Conservation (phyloP, 306 rosid species). For the Albizia julibrissin region DNA sequence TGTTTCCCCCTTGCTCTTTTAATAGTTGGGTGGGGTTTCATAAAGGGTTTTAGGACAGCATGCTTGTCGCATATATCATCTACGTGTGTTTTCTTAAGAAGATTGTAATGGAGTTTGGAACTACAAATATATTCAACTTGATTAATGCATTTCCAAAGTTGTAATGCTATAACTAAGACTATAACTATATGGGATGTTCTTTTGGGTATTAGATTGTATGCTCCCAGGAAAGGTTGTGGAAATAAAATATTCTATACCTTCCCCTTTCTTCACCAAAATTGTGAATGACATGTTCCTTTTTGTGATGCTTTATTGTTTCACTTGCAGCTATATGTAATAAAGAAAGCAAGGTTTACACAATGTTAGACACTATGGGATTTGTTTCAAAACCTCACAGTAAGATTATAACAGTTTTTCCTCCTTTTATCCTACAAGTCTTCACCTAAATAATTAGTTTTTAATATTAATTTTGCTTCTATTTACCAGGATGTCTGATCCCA, state of each 20-base stretch:
- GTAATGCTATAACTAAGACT: slow-evolving; percentile 6
- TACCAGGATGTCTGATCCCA: slow-evolving; percentile 84
- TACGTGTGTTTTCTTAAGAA: slow-evolving; percentile 12
- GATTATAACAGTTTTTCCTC: slow-evolving; percentile 32
- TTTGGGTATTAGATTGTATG: slow-evolving; percentile 21
- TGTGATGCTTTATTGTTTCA: slow-evolving; percentile 43
- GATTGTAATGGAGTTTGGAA: neutral
- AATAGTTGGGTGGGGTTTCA: slow-evolving; percentile 23
- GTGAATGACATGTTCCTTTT: neutral
- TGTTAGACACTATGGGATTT: slow-evolving; percentile 73
- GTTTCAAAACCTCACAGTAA: slow-evolving; percentile 79
- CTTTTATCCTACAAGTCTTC: slow-evolving; percentile 26
- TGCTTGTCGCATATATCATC: slow-evolving; percentile 16
- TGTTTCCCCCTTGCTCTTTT: neutral
- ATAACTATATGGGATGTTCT: slow-evolving; percentile 21
- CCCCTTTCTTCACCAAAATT: slow-evolving; percentile 17
- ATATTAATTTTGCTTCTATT: slow-evolving; percentile 33
- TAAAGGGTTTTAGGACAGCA: neutral
- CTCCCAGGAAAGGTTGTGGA: slow-evolving; percentile 27
- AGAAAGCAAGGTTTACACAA: slow-evolving; percentile 74
- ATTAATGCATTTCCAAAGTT: slow-evolving; percentile 23
- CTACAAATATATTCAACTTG: slow-evolving; percentile 10
- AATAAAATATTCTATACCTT: slow-evolving; percentile 13
- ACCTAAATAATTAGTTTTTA: slow-evolving; percentile 22
- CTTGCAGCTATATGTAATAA: slow-evolving; percentile 89